A percentile compares a stretch with the other conserved stretches of the same genome.
These are phyloP conservation scores for Neonectria sp. DNA, from an alignment of 2,329 filamentous ascomycete genomes.

Conservation along the genomic window DNA sequence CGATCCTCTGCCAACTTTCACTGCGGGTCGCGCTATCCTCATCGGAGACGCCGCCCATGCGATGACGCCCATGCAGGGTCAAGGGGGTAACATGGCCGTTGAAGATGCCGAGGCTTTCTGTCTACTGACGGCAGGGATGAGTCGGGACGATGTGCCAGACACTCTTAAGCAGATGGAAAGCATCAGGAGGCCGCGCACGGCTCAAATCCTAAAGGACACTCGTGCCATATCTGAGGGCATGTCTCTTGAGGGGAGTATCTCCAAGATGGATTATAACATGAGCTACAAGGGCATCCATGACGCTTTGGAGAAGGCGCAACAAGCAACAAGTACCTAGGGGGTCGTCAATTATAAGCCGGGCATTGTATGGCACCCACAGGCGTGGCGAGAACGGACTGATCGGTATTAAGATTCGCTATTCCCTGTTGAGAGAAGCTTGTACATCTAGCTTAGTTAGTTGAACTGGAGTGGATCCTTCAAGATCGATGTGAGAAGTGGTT, in stretches of 20 bases:
- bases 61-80: no score
- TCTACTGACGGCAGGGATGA: background rate
- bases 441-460: background rate
- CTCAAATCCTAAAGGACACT: slow-evolving; percentile 1
- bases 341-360: background rate
- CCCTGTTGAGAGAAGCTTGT: background rate
- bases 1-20: no score
- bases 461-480: background rate
- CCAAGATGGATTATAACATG: background rate
- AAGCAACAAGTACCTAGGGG: background rate
- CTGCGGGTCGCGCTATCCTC: no score
- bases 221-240: background rate
- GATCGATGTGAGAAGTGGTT: background rate
- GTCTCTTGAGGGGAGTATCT: background rate
- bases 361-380: background rate
- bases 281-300: slow-evolving; percentile 1
- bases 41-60: no score
- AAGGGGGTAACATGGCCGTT: background rate
- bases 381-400: background rate
- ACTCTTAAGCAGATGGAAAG: background rate
- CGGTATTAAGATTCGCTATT: background rate
- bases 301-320: background rate
- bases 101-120: background rate
- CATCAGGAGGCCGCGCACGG: background rate
- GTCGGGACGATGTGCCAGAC: background rate